Evolutionary conservation across 345 rosid genomes (phyloP).

Genomic region (Brassica nigra): DNA sequence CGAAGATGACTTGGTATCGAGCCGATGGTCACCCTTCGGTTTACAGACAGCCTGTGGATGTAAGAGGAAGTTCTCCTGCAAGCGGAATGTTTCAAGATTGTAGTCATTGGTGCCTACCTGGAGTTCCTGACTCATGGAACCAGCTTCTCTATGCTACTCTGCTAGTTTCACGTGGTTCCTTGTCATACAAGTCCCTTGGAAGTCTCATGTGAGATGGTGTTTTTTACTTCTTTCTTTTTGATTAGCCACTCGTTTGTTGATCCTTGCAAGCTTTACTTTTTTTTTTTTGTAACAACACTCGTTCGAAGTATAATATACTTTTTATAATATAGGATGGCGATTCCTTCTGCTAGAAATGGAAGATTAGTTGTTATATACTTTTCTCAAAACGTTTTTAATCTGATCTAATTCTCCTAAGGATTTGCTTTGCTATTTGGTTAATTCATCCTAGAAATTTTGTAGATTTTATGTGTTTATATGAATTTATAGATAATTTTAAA

Average conservation of each 20-base stretch:
- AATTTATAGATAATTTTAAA: too few species aligned
- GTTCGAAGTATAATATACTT: neutral
- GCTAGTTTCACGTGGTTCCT: constrained; percentile 42
- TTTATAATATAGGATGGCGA: neutral
- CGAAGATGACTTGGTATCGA: constrained; percentile 68
- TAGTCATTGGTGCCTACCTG: constrained; percentile 85
- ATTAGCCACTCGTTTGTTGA: neutral
- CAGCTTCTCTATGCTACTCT: constrained; percentile 68
- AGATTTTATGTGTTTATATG: too few species aligned
- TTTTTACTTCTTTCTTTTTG: neutral
- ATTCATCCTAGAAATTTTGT: neutral
- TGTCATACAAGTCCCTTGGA: constrained; percentile 27
- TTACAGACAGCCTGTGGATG: constrained; percentile 43
- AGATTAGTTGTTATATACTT: neutral
- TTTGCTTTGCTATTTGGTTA: neutral
- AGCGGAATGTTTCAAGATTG: constrained; percentile 59
- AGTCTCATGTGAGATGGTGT: constrained; percentile 8
- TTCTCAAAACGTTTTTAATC: neutral
- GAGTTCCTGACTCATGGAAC: constrained; percentile 83
- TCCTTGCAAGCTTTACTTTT: constrained; percentile 1
- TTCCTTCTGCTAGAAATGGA: neutral
- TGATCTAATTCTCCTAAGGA: neutral
- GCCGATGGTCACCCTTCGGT: constrained; percentile 77
- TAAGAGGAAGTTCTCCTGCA: constrained; percentile 16
- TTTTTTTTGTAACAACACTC: neutral